Evolutionary conservation across 306 rosid species (phyloP).

Genomic region (barrel medic (Medicago truncatula)): DNA sequence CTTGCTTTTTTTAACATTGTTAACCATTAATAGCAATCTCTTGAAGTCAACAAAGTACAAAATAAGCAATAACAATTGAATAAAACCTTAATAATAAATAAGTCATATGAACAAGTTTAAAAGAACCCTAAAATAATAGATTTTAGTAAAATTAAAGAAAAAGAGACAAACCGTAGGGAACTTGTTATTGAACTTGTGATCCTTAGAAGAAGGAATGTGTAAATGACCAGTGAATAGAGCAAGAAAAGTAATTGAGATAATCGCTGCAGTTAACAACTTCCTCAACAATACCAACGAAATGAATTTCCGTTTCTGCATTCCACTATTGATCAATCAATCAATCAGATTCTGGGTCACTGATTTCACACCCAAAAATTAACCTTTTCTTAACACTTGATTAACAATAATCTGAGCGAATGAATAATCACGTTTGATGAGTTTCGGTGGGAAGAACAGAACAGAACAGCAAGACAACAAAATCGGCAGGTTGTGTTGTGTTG

Average conservation of each 20-base stretch:
- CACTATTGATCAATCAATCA: background rate
- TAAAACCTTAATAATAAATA: slow-evolving; percentile 34
- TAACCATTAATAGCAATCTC: slow-evolving; percentile 30
- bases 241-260: slow-evolving; percentile 64
- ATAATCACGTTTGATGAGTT: no score
- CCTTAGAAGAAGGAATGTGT: slow-evolving; percentile 70
- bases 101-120: background rate
- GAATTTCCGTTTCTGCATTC: slow-evolving; percentile 72
- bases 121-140: slow-evolving; percentile 30
- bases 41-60: slow-evolving; percentile 40
- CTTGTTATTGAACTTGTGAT: slow-evolving; percentile 74
- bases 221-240: slow-evolving; percentile 72
- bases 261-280: slow-evolving; percentile 75
- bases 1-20: background rate
- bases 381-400: background rate
- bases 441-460: background rate
- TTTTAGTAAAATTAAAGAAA: background rate
- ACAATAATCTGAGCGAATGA: no score
- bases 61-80: slow-evolving; percentile 4
- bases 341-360: background rate
- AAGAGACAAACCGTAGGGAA: slow-evolving; percentile 62
- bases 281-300: slow-evolving; percentile 59
- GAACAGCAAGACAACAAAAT: background rate
- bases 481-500: background rate
- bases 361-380: background rate